Base-by-base conservation (phyloP, 2,329 filamentous ascomycete genomes). In the Emmonsiellopsis sp. region DNA sequence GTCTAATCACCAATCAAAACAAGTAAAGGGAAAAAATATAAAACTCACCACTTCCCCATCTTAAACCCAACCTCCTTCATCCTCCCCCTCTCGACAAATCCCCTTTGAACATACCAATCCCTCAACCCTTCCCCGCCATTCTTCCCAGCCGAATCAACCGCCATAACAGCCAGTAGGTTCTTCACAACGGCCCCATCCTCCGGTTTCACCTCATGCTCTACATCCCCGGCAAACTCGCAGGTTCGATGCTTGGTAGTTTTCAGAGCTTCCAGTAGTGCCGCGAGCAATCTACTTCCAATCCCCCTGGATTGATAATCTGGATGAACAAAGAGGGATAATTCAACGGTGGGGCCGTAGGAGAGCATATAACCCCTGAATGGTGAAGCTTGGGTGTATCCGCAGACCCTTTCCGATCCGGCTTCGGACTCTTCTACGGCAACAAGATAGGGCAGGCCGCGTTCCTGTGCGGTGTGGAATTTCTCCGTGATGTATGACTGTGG, bases 281-380 rank as follows among this genome's bases (percentile, higher is more conserved):
- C 54, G 9, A 73, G 58, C 15, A 73, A 55, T 37, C 32, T 50
- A 3, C 66, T 62, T 5, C 71, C 72, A 34, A 72, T 59, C 2
- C 67, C 65, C 15, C 57, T 60, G 2, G 57, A 59, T 11, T 59
- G 64, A 43, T 71, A 55, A 0, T 66, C 62, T 1, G 65, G 68
- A 54, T 70, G 69, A 46, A 71, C 64, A 54, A 72, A 73, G 10
- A 74, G 58, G 1, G 65, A 65, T 6, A 73, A 58, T 55, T 74
- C 71, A 7, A 72, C 71, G 0, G 71, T 71, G 7, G 70, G 64
- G 10, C 63, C 67, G 55, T 73, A 74, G 1, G 67, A 67, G 16
- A 66, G 57, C 60, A 70, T 62, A 30, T 61, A 59, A 5, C 63
- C 65, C 2, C 69, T 65, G 52, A 70, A 74, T 2, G 65, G 64